Percentiles rank a stretch among this genome's conserved stretches.
Conservation (phyloP, 129 eudicot species). For the Flaveria robusta region DNA sequence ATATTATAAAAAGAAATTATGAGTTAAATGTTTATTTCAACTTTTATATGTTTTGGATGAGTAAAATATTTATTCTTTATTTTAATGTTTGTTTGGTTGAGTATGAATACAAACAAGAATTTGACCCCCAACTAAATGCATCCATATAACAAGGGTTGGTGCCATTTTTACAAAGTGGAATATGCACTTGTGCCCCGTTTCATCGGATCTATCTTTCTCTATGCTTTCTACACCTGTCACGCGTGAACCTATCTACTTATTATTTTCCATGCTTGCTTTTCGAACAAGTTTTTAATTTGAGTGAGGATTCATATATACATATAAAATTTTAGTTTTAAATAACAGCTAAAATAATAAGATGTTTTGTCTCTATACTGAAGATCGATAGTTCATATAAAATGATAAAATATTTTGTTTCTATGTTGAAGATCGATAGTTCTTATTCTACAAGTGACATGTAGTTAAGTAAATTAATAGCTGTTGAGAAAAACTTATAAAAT, state of each 20-base stretch:
- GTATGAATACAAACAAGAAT: background rate
- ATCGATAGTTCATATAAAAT: too few relatives aligned
- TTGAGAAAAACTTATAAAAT: too few relatives aligned
- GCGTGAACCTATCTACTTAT: background rate
- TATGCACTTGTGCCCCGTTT: background rate
- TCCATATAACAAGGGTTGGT: background rate
- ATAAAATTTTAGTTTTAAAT: background rate
- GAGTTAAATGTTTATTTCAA: too few relatives aligned
- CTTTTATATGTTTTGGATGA: background rate
- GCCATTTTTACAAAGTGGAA: slow-evolving; percentile 6
- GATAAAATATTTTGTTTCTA: too few relatives aligned
- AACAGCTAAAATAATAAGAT: too few relatives aligned
- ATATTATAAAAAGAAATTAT: too few relatives aligned
- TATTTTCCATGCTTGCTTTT: background rate
- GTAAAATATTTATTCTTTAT: too few relatives aligned
- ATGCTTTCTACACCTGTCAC: slow-evolving; percentile 23
- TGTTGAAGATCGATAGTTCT: too few relatives aligned
- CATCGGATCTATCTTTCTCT: background rate
- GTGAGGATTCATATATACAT: background rate
- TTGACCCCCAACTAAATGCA: background rate
- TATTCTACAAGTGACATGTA: too few relatives aligned
- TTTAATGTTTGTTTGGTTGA: background rate
- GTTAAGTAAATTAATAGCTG: too few relatives aligned
- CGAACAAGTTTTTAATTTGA: background rate
- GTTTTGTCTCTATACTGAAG: too few relatives aligned